These are phyloP conservation scores for Alopecurus myosuroides DNA, from an alignment of 176 grass and related monocot genomes.

Conservation along the genomic window DNA sequence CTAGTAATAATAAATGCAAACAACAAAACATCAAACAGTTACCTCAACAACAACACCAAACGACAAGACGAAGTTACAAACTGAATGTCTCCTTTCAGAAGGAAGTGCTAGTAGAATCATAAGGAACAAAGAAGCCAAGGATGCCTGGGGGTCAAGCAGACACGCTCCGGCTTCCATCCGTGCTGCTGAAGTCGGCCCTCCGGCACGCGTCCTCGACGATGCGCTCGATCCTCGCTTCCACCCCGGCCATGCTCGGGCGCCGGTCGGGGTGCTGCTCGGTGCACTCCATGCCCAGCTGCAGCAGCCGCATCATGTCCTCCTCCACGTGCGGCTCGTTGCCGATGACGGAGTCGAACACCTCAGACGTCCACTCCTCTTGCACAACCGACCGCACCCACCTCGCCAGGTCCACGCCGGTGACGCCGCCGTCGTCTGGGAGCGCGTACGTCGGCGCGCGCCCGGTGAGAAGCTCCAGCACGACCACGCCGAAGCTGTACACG, in stretches of 20 bases:
- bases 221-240: slow-evolving; percentile 46
- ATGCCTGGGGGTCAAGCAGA: neutral
- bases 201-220: slow-evolving; percentile 33
- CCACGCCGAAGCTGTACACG: slow-evolving; percentile 84
- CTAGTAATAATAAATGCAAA: too few relatives aligned
- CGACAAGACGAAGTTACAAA: neutral
- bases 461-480: slow-evolving; percentile 76
- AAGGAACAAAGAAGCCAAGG: neutral
- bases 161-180: slow-evolving; percentile 35
- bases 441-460: slow-evolving; percentile 37
- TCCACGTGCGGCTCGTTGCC: slow-evolving; percentile 17
- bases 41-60: slow-evolving; percentile 1
- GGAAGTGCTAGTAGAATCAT: slow-evolving; percentile 9
- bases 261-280: slow-evolving; percentile 44
- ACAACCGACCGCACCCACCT: slow-evolving; percentile 71
- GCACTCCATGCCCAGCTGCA: slow-evolving; percentile 82
- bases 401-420: slow-evolving; percentile 63
- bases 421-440: slow-evolving; percentile 28
- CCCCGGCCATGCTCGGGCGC: slow-evolving; percentile 51
- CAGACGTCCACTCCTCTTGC: slow-evolving; percentile 71
- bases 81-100: neutral
- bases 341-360: slow-evolving; percentile 77
- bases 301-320: slow-evolving; percentile 65
- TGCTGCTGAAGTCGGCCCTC: slow-evolving; percentile 38
- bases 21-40: neutral